Evolutionary conservation across 208 protist species (phyloP).

Genomic region (Leishmania lainsoni): DNA sequence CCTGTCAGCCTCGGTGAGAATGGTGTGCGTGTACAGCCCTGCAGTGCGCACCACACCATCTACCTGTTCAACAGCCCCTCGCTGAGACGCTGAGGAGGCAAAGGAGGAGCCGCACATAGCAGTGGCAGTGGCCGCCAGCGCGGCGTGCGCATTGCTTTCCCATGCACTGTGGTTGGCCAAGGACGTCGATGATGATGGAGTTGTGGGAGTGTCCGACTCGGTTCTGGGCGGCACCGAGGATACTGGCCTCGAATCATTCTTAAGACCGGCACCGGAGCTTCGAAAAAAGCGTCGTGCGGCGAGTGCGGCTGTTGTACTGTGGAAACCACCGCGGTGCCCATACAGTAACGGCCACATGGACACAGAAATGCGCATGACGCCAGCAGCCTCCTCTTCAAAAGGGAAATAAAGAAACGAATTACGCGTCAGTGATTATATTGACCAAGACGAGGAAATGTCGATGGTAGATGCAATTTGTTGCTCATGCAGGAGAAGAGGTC

Average conservation of each 20-base stretch:
- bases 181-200: background rate
- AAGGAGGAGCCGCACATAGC: constrained; percentile 66
- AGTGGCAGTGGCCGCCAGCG: constrained; percentile 20
- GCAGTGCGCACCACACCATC: constrained; percentile 5
- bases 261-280: background rate
- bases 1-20: constrained; percentile 35
- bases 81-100: constrained; percentile 41
- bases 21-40: constrained; percentile 43
- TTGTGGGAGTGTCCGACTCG: background rate
- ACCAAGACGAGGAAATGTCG: background rate
- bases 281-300: background rate
- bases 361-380: background rate
- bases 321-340: background rate
- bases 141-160: background rate
- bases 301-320: background rate
- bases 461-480: background rate
- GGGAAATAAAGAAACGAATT: background rate
- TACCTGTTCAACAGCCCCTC: background rate
- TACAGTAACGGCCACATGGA: background rate
- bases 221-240: background rate
- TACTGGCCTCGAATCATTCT: background rate
- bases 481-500: background rate
- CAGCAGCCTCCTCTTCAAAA: background rate
- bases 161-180: background rate
- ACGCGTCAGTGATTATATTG: background rate